Evolutionary conservation across 331 rosid species (phyloP), one percentile per base, ranked within the genome.

Genomic region (Dryas integrifolia): DNA sequence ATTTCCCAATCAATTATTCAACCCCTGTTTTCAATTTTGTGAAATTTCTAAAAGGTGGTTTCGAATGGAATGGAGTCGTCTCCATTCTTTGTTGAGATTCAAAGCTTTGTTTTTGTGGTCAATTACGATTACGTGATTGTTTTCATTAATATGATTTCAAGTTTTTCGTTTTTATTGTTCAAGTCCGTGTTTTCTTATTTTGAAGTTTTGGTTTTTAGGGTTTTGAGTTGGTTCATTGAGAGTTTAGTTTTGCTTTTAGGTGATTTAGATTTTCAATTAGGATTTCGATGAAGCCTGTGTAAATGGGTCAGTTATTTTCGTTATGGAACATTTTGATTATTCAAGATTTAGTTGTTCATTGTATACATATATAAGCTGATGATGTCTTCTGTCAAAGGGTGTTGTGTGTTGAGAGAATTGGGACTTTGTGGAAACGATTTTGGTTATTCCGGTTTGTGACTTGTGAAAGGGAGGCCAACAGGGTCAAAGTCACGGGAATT

Each of bases 401-500:
- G 38, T 69, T 43, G 12, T 40, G 21, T 40, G 8, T 39, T 68
- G 6, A 41, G 49, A 69, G 62, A 51, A 51, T 53, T 53, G 66
- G 78, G 81, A 77, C 66, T 77, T 64, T 77, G 53, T 67, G 80
- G 75, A 67, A 65, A 65, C 78, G 78, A 76, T 86, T 81, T 87
- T 85, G 88, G 82, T 84, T 82, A 74, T 78, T 82, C 79, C 78
- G 77, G 75, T 78, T 82, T 82, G 69, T 75, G 79, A 78, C 69
- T 80, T 83, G 74, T 77, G 79, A 78, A 80, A 75, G 65, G 82
- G 85, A 81, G 87, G 86, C 89, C 81, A 64, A 79, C 43, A 44
- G 43, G 85, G 93, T 85, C 77, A 80, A 53, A 82, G 67, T 82
- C 86, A 70, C 82, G 86, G 92, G 92, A 85, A 77, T 84, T 82